phyloP scores from a whole-genome alignment of 176 grass and related monocot species.

The Metroxylon sagu region DNA sequence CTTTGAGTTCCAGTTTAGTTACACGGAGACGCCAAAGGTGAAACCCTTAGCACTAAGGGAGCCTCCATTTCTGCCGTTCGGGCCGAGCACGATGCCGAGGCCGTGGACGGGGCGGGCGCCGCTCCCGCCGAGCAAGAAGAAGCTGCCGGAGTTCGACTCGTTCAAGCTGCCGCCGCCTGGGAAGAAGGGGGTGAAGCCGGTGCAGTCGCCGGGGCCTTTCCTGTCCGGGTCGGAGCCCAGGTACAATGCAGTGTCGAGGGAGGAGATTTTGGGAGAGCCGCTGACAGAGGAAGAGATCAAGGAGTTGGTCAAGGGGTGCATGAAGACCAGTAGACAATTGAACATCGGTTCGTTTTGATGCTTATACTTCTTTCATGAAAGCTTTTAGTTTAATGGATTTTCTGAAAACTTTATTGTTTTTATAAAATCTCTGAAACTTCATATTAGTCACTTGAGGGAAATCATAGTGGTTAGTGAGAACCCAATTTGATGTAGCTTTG shows the following conservation, averaged over 20 bases:
- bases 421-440: too few relatives aligned
- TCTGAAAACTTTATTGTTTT: too few relatives aligned
- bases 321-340: constrained; percentile 61
- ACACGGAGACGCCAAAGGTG: constrained; percentile 71
- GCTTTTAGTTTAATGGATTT: too few relatives aligned
- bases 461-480: too few relatives aligned
- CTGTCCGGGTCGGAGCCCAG: constrained; percentile 49
- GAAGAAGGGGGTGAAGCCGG: constrained; percentile 85
- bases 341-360: constrained; percentile 57
- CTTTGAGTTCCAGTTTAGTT: constrained; percentile 94
- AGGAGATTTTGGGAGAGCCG: constrained; percentile 80
- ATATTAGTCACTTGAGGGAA: too few relatives aligned
- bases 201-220: constrained; percentile 78
- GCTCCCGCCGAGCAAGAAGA: constrained; percentile 73
- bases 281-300: constrained; percentile 52
- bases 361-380: too few relatives aligned
- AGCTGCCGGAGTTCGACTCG: constrained; percentile 82
- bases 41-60: constrained; percentile 69
- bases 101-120: constrained; percentile 79
- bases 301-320: constrained; percentile 49
- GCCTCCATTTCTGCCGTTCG: constrained; percentile 64
- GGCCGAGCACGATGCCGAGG: constrained; percentile 61
- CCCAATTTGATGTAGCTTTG: too few relatives aligned
- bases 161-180: constrained; percentile 64
- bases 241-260: constrained; percentile 51